Evolutionary conservation across 2,329 filamentous ascomycete species (phyloP).

Genomic region (Hysterium pulicare): DNA sequence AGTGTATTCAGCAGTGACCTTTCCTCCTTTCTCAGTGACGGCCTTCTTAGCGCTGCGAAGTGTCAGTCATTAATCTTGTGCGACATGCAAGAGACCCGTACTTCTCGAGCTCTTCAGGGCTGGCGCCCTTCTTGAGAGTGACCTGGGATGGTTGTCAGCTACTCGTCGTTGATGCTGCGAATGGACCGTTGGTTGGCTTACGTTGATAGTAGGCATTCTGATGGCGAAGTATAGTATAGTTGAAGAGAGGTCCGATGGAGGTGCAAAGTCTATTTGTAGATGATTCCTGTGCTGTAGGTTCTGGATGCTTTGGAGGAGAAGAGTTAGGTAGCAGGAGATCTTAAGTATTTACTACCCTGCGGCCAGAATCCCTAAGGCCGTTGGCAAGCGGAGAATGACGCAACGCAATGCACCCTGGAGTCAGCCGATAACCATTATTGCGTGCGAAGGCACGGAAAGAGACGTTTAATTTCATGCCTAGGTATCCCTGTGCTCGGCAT

Average conservation of each 20-base stretch:
- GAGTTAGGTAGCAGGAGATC: constrained; percentile 1
- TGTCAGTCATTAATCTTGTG: neutral
- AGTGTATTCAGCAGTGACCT: constrained; percentile 78
- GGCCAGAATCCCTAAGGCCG: neutral
- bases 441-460: too few species aligned
- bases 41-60: constrained; percentile 69
- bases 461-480: too few species aligned
- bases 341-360: too few species aligned
- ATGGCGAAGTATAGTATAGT: too few species aligned
- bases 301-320: too few species aligned
- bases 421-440: constrained; percentile 5
- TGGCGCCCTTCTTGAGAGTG: constrained; percentile 70
- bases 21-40: constrained; percentile 71
- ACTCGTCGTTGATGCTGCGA: neutral
- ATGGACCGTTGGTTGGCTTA: constrained; percentile 10
- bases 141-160: constrained; percentile 53
- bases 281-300: too few species aligned
- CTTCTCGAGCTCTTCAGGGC: constrained; percentile 64
- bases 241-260: constrained; percentile 1
- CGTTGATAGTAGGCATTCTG: constrained; percentile 39
- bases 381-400: constrained; percentile 9
- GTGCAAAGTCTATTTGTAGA: neutral
- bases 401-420: constrained; percentile 1
- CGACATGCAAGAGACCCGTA: constrained; percentile 44
- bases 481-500: too few species aligned